Base-by-base conservation (phyloP, 306 rosid species). In the Rosa persica region DNA sequence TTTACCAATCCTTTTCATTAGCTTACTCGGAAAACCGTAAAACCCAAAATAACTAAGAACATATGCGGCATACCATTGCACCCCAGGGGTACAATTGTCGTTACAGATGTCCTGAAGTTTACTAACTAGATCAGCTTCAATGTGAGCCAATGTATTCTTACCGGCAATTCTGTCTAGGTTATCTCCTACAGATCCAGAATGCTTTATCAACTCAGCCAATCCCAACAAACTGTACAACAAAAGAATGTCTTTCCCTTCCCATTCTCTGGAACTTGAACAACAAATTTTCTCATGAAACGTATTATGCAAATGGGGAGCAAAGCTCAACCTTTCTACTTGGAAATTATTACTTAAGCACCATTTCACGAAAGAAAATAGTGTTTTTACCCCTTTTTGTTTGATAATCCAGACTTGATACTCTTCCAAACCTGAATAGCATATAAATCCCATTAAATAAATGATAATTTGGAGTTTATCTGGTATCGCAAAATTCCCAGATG, bases 11-110 rank as follows among this genome's bases (percentile, higher is more conserved):
- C 86, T 89, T 79, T 83, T 86, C 71, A 85, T 88, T 27, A 88
- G 83, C 78, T 87, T 93, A 86, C 83, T 83, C 34, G 98, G 93
- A 86, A 90, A 94, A 78, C 98, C 98, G 60, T 90, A 94, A 58
- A 82, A 76, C 77, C 89, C 94, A 82, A 89, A 86, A 83, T 78
- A 85, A 80, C 92, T 85, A 67, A 90, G 91, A 83, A 85, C 67
- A 75, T 87, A 85, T 38, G 95, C 77, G 86, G 92, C 90, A 87
- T 86, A 92, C 93, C 94, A 92, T 80, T 86, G 85, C 30, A 90
- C 82, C 76, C 92, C 97, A 68, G 84, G 86, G 86, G 88, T 67
- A 77, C 67, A 85, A 76, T 77, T 83, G 73, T 76, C 61, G 44
- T 70, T 75, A 77, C 86, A 89, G 70, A 88, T 88, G 43, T 89